Base-by-base conservation (phyloP, 495 filamentous ascomycete species). In the Penicillium cataractarum region DNA sequence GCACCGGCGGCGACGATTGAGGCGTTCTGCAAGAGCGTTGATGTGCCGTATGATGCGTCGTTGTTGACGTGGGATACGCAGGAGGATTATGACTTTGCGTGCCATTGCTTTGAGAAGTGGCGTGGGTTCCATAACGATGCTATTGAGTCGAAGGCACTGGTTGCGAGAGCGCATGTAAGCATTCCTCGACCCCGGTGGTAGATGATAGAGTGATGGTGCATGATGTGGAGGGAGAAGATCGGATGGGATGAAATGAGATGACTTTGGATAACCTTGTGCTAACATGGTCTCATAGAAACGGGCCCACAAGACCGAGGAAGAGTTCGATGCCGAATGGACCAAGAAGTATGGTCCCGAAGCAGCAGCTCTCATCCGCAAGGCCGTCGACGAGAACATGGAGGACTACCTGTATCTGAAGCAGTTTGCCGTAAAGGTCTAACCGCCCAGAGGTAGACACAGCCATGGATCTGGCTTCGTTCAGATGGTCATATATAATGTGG, bases 121-220 rank as follows among this genome's bases (percentile, higher is more conserved):
- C 87, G 86, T 58, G 95, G 93, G 0, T 99, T 97, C 74, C 95
- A 98, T 70, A 90, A 98, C 55, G 94, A 97, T 80, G 95, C 92
- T 19, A 90, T 98, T 63, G 78, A 89, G 55, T 93, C 89, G 63
- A 88, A 80, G 53, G 86, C 84, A 44, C 74, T 99, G 65, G 88
- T 86, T 66, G 84, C 91, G 17, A 78, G 92, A 71, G 71, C 68
- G 42, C 84, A 90, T 68, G 93, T 97, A 85, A 82, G 91, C 83
- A 62, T 40, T 42, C 58, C 22, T 44, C 35, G 27, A 8, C 1
- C 46, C 21, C 4, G 10, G 2, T 2, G 24, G n/a, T 29, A 27
- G 24, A 50, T 29, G 24, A 29, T 6, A n/a, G 17, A 7, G n/a
- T n/a, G n/a, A n/a, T n/a, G 22, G 2, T 50, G 46, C 12, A 33